Conservation (phyloP, 2,329 filamentous ascomycete species). For the Penicillium verrucosum region DNA sequence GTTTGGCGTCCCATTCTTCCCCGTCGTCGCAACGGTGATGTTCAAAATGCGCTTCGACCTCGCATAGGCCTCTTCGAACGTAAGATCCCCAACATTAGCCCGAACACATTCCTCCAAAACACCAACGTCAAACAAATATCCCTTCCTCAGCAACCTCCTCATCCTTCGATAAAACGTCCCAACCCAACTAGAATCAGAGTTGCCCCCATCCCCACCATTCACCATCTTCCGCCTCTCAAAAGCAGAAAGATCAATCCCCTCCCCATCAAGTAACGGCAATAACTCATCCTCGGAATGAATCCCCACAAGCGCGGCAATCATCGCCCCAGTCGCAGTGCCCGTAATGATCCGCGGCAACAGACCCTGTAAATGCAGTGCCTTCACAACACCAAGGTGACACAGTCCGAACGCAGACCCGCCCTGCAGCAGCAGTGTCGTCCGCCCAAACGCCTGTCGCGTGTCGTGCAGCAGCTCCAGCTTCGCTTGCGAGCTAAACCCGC, state of each 20-base stretch:
- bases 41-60: constrained; percentile 84
- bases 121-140: constrained; percentile 78
- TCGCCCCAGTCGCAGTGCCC: constrained; percentile 82
- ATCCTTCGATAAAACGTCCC: constrained; percentile 65
- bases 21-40: constrained; percentile 79
- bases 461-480: constrained; percentile 86
- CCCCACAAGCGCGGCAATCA: constrained; percentile 84
- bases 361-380: constrained; percentile 75
- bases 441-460: constrained; percentile 81
- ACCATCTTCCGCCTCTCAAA: constrained; percentile 54
- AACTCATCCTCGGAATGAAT: constrained; percentile 85
- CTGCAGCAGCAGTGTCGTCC: constrained; percentile 80
- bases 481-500: constrained; percentile 64
- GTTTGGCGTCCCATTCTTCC: constrained; percentile 72
- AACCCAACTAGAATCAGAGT: constrained; percentile 41
- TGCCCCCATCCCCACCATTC: constrained; percentile 8
- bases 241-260: constrained; percentile 76
- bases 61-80: constrained; percentile 88
- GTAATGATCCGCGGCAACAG: constrained; percentile 86
- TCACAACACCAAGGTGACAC: constrained; percentile 86
- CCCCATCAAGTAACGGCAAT: constrained; percentile 69
- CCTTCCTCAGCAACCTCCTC: constrained; percentile 67
- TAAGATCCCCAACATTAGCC: constrained; percentile 81
- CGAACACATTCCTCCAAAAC: constrained; percentile 81
- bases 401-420: constrained; percentile 89